These are phyloP conservation scores for Cerioporus squamosus DNA, from an alignment of 1,284 basidiomycete species.

Conservation along the genomic window DNA sequence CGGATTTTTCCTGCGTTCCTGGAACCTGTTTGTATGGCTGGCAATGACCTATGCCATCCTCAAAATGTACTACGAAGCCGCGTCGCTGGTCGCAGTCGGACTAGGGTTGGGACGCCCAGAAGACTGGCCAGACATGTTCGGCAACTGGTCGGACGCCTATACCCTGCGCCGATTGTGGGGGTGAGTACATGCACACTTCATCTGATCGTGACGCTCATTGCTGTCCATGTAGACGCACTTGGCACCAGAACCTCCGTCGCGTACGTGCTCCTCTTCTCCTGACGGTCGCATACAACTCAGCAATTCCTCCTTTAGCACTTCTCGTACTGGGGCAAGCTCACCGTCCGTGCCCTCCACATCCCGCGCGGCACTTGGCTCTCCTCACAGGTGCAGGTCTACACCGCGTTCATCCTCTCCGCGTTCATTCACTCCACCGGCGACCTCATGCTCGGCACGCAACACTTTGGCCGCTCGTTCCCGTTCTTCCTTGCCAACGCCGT, in stretches of 20 bases:
- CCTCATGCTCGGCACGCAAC: slow-evolving; percentile 8
- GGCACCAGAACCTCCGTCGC: slow-evolving; percentile 34
- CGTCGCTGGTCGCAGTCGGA: slow-evolving; percentile 29
- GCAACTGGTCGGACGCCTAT: slow-evolving; percentile 38
- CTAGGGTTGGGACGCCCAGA: slow-evolving; percentile 28
- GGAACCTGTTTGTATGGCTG: slow-evolving; percentile 13
- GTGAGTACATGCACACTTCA: slow-evolving; percentile 21
- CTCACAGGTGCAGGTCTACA: slow-evolving; percentile 15
- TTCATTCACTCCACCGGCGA: slow-evolving; percentile 17
- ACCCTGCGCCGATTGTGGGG: slow-evolving; percentile 42
- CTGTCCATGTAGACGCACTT: slow-evolving; percentile 29
- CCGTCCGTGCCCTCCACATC: slow-evolving; percentile 4
- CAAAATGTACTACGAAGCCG: slow-evolving; percentile 28
- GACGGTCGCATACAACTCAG: not conserved
- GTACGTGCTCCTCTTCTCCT: slow-evolving; percentile 2
- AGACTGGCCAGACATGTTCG: slow-evolving; percentile 40
- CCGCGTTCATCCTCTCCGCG: slow-evolving; percentile 16
- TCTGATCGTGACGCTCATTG: not conserved
- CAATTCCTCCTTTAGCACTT: slow-evolving; percentile 6
- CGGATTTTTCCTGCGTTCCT: slow-evolving; percentile 12
- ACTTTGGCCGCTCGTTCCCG: slow-evolving; percentile 5
- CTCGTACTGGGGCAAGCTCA: slow-evolving; percentile 6
- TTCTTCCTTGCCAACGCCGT: slow-evolving; percentile 17
- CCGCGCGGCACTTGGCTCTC: slow-evolving; percentile 17
- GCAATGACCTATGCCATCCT: slow-evolving; percentile 22